A percentile compares a stretch with the other conserved stretches of the same genome.
These are phyloP conservation scores for Astrothelium macrocarpum DNA, from an alignment of 495 filamentous ascomycete species.

Conservation along the genomic window DNA sequence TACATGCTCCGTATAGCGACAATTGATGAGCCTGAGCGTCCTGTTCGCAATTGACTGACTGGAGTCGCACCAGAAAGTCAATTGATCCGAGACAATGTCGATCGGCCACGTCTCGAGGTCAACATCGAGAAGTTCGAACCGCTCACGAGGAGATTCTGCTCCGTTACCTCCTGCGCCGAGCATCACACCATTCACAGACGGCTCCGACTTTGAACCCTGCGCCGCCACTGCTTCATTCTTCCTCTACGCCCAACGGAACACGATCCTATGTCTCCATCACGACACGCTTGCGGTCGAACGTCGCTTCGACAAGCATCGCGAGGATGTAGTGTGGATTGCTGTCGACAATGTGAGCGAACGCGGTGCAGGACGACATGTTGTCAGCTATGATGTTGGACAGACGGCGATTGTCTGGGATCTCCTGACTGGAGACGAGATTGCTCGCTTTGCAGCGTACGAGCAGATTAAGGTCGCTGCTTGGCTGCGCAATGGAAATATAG, in stretches of 20 bases:
- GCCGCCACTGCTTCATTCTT: slow-evolving; percentile 81
- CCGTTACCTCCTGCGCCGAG: slow-evolving; percentile 39
- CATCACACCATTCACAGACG: slow-evolving; percentile 43
- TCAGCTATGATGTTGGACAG: slow-evolving; percentile 85
- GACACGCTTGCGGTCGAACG: slow-evolving; percentile 87
- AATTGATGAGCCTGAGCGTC: slow-evolving; percentile 3
- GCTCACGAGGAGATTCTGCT: slow-evolving; percentile 35
- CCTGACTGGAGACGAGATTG: slow-evolving; percentile 80
- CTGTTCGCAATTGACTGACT: slow-evolving; percentile 2
- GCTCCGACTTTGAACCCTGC: slow-evolving; percentile 66
- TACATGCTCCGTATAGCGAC: background rate
- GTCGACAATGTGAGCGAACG: slow-evolving; percentile 89
- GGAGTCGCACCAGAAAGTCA: background rate
- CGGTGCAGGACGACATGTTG: slow-evolving; percentile 73
- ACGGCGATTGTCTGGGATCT: slow-evolving; percentile 97
- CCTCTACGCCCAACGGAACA: slow-evolving; percentile 70
- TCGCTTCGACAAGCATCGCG: slow-evolving; percentile 72
- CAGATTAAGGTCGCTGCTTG: slow-evolving; percentile 74
- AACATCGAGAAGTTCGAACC: slow-evolving; percentile 40
- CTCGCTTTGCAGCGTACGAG: slow-evolving; percentile 84
- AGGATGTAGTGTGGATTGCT: slow-evolving; percentile 71
- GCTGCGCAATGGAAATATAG: slow-evolving; percentile 97
- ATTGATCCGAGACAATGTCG: slow-evolving; percentile 32
- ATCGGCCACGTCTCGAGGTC: slow-evolving; percentile 38
- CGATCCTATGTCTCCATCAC: slow-evolving; percentile 75